phyloP scores from a whole-genome alignment of 352 stramenopile genomes.

The Peronosclerospora sorghi region DNA sequence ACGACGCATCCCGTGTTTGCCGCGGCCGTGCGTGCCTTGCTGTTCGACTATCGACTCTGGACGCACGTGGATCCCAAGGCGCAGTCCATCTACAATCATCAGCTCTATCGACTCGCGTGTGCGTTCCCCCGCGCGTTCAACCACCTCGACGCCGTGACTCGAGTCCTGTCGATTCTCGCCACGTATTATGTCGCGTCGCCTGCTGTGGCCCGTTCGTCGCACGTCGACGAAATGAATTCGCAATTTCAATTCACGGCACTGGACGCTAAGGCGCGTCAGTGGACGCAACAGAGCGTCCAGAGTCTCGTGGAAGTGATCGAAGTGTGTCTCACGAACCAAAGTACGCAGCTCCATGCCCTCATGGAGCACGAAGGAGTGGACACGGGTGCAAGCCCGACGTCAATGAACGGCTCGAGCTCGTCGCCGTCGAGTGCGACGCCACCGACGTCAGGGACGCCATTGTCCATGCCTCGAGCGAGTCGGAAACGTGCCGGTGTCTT shows the following conservation, averaged over 20 bases:
- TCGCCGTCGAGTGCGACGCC: constrained; percentile 1
- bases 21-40: constrained; percentile 42
- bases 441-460: constrained; percentile 11
- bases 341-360: constrained; percentile 51
- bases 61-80: constrained; percentile 49
- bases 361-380: constrained; percentile 61
- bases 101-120: constrained; percentile 60
- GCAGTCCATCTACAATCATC: constrained; percentile 74
- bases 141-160: constrained; percentile 44
- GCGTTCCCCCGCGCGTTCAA: constrained; percentile 59
- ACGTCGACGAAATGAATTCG: constrained; percentile 34
- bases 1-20: constrained; percentile 65
- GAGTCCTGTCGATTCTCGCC: constrained; percentile 53
- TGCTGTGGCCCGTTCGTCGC: no score
- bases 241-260: constrained; percentile 30
- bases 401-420: no score
- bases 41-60: constrained; percentile 69
- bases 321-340: constrained; percentile 69
- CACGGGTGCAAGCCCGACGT: constrained; percentile 40
- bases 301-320: constrained; percentile 68
- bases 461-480: constrained; percentile 10
- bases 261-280: constrained; percentile 50
- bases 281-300: constrained; percentile 67
- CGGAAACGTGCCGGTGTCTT: constrained; percentile 61
- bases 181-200: constrained; percentile 33